Base-by-base conservation (phyloP, 2,329 filamentous ascomycete species). In the Metarhizium rileyi region DNA sequence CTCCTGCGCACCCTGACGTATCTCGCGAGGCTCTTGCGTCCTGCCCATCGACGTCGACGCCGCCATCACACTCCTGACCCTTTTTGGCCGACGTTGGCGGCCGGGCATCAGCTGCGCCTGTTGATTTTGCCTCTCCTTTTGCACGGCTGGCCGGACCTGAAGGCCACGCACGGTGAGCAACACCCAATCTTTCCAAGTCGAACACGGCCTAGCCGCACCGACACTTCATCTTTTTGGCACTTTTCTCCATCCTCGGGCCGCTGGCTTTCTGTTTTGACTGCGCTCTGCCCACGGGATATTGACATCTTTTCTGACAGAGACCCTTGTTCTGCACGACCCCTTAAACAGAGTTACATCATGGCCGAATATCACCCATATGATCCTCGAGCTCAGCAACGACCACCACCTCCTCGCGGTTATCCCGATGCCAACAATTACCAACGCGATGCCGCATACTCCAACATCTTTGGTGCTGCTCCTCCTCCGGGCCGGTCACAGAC, bases 381-480 rank as follows among this genome's bases (percentile, higher is more conserved):
- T 58, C 71, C 77, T 63, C 73, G 74, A 57, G 66, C 67, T 55
- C 67, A 69, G 64, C 51, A 50, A 50, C 48, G 48, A 35, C 67
- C 67, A 46, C 70, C 70, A 48, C 67, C 68, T 35, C 69, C 66
- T 56, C 67, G 69, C 50, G 70, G 75, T 57, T 76, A 78, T 74
- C 74, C 57, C 56, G 70, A 75, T 51, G 63, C 68, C 49, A 71
- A 74, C 55, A 76, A 76, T 63, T 76, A 75, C 62, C 87, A 93
- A 70, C 86, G 93, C 71, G 90, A 98, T 80, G 88, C 89, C 58
- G 93, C 91, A 57, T 98, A 94, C 69, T 89, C 87, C 57, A 91
- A 91, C 70, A 97, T 97, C 64, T 98, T 97, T 66, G 93, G 91
- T 59, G 83, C 83, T 56, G 79, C 87, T 56, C 90, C 88, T 56